Conservation (phyloP, 2,329 filamentous ascomycete species). For the Scopulariopsis brevicaulis region DNA sequence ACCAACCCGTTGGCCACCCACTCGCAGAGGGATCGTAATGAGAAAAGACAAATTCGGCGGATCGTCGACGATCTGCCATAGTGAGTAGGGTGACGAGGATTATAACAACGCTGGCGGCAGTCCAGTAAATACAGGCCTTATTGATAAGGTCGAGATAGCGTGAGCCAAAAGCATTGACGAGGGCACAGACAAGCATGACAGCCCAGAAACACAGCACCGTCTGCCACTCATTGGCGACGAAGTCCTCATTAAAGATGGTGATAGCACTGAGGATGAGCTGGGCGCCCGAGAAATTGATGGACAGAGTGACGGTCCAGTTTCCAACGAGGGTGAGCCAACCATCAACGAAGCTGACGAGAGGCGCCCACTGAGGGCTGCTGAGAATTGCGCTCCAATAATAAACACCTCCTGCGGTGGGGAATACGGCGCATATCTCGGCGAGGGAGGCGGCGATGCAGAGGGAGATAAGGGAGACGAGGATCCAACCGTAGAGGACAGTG, state of each 20-base stretch:
- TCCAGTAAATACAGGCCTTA: slow-evolving; percentile 66
- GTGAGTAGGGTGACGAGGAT: slow-evolving; percentile 51
- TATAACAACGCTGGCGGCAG: slow-evolving; percentile 57
- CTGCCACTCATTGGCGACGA: slow-evolving; percentile 47
- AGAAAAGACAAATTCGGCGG: slow-evolving; percentile 52
- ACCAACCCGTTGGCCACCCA: slow-evolving; percentile 61
- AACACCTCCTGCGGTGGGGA: slow-evolving; percentile 58
- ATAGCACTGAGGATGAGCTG: slow-evolving; percentile 47
- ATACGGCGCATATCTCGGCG: slow-evolving; percentile 65
- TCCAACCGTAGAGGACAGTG: slow-evolving; percentile 64
- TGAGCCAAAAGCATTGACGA: slow-evolving; percentile 57
- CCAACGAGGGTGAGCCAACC: slow-evolving; percentile 70
- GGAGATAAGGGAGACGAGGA: slow-evolving; percentile 55
- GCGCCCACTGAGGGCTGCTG: background rate
- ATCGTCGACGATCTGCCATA: slow-evolving; percentile 54
- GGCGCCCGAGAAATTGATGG: slow-evolving; percentile 68
- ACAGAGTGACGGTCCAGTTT: slow-evolving; percentile 72
- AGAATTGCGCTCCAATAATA: background rate
- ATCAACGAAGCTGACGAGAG: background rate
- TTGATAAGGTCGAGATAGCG: slow-evolving; percentile 46
- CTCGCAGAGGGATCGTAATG: slow-evolving; percentile 52
- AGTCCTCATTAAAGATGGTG: slow-evolving; percentile 39
- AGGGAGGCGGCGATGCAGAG: slow-evolving; percentile 60
- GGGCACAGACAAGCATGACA: slow-evolving; percentile 52
- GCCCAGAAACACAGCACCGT: slow-evolving; percentile 61